Percentiles rank a stretch among this genome's conserved stretches.
Evolutionary conservation across 495 filamentous ascomycete species (phyloP).

Genomic region (Terfezia claveryi): DNA sequence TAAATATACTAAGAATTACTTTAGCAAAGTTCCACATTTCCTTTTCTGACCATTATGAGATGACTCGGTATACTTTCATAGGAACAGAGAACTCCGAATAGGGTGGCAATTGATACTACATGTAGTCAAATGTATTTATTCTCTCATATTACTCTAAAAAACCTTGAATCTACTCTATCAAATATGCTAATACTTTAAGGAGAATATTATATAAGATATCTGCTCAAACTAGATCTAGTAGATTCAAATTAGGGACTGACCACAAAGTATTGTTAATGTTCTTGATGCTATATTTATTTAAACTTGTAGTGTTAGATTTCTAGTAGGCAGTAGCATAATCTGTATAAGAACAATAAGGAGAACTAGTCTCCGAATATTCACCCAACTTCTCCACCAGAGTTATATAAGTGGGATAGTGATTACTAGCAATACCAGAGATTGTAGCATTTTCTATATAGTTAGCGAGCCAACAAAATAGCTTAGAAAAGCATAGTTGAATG

Average conservation of each 20-base stretch:
- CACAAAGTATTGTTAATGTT: background rate
- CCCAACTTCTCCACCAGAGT: background rate
- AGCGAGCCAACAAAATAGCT: slow-evolving; percentile 1
- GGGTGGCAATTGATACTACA: background rate
- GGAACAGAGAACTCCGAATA: background rate
- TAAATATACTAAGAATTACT: background rate
- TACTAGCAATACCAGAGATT: background rate
- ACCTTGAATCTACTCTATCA: background rate
- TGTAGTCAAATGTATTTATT: background rate
- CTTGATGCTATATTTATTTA: background rate
- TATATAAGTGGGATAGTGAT: background rate
- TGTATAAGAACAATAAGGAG: background rate
- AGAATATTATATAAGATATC: too few relatives aligned
- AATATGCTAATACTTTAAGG: background rate
- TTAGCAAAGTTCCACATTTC: background rate
- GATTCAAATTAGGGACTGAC: background rate
- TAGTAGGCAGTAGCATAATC: background rate
- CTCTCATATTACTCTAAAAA: background rate
- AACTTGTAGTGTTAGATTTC: background rate
- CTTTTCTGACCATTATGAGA: background rate
- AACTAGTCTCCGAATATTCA: background rate
- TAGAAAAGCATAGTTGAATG: background rate
- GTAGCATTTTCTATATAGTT: too few relatives aligned
- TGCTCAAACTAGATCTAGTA: background rate
- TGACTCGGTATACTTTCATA: background rate